A percentile compares a stretch with the other conserved stretches of the same genome.
Evolutionary conservation across 345 rosid species (phyloP).

Genomic region (Eucalyptus tenuipes): DNA sequence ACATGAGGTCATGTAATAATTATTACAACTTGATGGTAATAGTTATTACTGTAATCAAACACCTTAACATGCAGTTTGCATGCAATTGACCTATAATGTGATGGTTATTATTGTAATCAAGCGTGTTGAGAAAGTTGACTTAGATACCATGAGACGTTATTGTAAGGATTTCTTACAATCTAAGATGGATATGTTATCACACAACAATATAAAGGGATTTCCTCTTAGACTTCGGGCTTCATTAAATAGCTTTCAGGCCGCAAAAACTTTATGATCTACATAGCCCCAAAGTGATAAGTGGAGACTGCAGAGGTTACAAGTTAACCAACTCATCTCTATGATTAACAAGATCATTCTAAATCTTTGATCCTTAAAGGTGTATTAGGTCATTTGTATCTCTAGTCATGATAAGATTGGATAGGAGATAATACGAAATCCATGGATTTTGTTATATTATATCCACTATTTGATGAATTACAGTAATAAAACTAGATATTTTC

Average conservation of each 20-base stretch:
- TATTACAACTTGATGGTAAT: neutral
- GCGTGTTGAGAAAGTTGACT: neutral
- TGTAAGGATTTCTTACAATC: neutral
- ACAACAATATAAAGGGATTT: neutral
- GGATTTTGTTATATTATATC: neutral
- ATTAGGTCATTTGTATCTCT: neutral
- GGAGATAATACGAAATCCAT: neutral
- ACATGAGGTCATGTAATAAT: neutral
- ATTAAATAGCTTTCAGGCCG: neutral
- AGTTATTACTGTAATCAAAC: neutral
- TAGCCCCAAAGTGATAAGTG: neutral
- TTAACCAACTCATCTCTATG: neutral
- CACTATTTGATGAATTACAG: rapidly evolving
- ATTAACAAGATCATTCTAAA: neutral
- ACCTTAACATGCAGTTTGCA: neutral
- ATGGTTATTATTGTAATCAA: neutral
- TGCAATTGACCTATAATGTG: neutral
- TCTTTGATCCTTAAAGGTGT: neutral
- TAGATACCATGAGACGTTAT: neutral
- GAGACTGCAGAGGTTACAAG: neutral
- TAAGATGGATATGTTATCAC: neutral
- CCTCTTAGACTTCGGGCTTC: neutral
- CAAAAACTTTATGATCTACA: neutral
- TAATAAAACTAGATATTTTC: neutral
- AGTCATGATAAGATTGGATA: neutral